These are phyloP conservation scores for Nyssa sinensis DNA, from an alignment of 148 eudicot genomes.

Conservation along the genomic window DNA sequence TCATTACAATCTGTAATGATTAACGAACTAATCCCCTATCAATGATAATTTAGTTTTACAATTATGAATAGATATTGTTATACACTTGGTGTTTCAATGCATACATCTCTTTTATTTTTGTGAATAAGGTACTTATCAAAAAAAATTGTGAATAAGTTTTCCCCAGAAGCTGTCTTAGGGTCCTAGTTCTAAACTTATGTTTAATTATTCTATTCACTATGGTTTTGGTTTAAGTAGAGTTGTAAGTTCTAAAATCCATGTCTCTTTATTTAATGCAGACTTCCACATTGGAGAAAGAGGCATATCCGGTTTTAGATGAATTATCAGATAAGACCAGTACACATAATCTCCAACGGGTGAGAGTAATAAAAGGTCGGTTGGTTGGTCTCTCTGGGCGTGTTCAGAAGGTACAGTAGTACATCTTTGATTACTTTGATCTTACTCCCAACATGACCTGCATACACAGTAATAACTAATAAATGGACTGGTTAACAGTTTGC, in stretches of 20 bases:
- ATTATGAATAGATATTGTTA: too few species aligned
- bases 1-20: not conserved
- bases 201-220: not conserved
- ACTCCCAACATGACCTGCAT: not conserved
- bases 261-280: constrained; percentile 9
- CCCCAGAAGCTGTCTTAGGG: not conserved
- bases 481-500: not conserved
- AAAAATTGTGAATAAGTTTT: too few species aligned
- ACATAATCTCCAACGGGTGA: constrained; percentile 43
- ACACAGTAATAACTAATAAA: not conserved
- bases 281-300: constrained; percentile 43
- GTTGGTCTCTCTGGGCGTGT: constrained; percentile 47
- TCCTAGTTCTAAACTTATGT: not conserved
- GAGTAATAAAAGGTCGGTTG: constrained; percentile 48
- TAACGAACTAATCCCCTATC: not conserved
- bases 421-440: too few species aligned
- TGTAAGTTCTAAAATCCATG: not conserved
- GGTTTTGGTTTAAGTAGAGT: not conserved
- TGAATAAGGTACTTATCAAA: too few species aligned
- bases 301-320: constrained; percentile 47
- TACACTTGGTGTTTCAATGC: too few species aligned
- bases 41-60: not conserved
- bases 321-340: constrained; percentile 40
- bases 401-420: constrained; percentile 28
- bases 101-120: too few species aligned